Evolutionary conservation across 1,139 yeast species (phyloP), one percentile per base, ranked within the genome.

Genomic region (Yamadazyma sp.): DNA sequence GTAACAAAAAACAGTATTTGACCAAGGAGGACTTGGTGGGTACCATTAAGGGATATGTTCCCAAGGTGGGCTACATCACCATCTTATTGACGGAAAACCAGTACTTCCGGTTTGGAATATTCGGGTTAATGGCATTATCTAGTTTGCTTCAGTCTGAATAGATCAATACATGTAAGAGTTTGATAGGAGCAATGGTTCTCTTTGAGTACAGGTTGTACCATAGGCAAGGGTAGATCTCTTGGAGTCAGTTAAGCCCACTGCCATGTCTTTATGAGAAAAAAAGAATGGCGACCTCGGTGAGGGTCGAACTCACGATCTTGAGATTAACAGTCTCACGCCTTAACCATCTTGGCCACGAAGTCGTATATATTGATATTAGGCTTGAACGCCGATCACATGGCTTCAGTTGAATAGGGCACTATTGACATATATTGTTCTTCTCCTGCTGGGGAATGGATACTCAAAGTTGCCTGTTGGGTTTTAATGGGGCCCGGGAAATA

Each of bases 61-160:
- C 99, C n/a, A 78, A 76, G 51, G 71, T 90, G 15, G 99, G 99
- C 0, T 92, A 92, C 54, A 76, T 90, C 9, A 94, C 98, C 2
- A 90, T 92, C 43, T 74, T 90, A 54, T 78, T 92, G 50, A 86
- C 96, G n/a, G 98, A 94, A 56, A 88, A 88, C 54, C 76, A 76
- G 38, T 86, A 85, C 55, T 79, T 86, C 61, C 83, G 85, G 55
- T 82, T 76, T 51, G 82, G 81, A 1, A 62, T 87, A 53, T 64
- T 88, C 48, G 95, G 86, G 1, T 55, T 81, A 31, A 71, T 87
- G 64, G 86, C 82, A 4, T 41, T 87, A 16, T 70, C 82, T 4
- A 68, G 82, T 7, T 54, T 81, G 27, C 55, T 80, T 13, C 52
- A 45, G 30, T 23, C 40, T n/a, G 53, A 49, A 34, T 49, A 46